phyloP scores from a whole-genome alignment of 306 rosid species.

The Corylus heterophylla region DNA sequence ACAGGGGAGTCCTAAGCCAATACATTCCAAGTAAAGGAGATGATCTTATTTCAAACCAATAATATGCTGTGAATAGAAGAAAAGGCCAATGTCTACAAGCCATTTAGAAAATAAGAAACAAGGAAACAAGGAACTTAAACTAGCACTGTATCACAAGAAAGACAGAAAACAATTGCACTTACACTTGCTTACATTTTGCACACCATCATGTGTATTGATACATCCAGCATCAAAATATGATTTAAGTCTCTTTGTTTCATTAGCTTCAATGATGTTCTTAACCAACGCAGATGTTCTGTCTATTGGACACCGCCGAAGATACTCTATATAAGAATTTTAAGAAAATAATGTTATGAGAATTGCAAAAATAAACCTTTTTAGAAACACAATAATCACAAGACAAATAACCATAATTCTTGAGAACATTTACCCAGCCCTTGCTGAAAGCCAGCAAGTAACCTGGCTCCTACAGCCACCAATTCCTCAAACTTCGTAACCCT shows the following conservation, averaged over 20 bases:
- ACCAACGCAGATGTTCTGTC: conserved; percentile 54
- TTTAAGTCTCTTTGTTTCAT: conserved; percentile 53
- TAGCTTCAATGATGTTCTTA: conserved; percentile 47
- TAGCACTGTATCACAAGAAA: not conserved
- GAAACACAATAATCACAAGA: conserved; percentile 7
- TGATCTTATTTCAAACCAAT: no score
- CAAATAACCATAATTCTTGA: conserved; percentile 15
- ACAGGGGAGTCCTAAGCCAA: no score
- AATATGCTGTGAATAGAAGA: not conserved
- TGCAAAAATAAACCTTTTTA: conserved; percentile 4
- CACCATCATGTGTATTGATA: conserved; percentile 45
- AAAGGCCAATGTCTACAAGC: not conserved
- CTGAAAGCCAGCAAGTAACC: conserved; percentile 59
- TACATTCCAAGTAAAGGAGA: no score
- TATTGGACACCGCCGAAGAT: conserved; percentile 58
- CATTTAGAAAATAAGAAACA: not conserved
- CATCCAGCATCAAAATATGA: conserved; percentile 70
- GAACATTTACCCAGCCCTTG: conserved; percentile 67
- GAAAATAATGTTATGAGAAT: conserved; percentile 5
- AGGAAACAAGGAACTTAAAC: not conserved
- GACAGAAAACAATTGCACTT: conserved; percentile 11
- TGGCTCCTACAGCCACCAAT: conserved; percentile 56
- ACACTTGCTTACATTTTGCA: conserved; percentile 51
- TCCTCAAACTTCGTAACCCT: conserved; percentile 70
- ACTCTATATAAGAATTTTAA: conserved; percentile 44